Percentiles rank a stretch among this genome's conserved stretches.
These are phyloP conservation scores for Actinomortierella ambigua DNA, from an alignment of 371 early-diverging fungal species.

Conservation along the genomic window DNA sequence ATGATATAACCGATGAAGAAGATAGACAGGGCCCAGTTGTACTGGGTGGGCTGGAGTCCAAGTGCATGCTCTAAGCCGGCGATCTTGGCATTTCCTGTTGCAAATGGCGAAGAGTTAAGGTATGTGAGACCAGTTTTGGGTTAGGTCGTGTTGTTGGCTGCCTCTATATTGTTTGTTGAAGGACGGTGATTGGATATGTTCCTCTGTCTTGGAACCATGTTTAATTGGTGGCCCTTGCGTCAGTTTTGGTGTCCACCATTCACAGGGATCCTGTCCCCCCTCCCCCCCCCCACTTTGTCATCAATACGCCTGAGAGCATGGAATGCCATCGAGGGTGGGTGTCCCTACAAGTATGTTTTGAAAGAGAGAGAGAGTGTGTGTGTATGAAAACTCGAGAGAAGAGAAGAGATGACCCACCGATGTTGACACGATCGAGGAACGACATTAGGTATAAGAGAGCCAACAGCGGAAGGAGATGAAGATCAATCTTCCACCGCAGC, in stretches of 20 bases:
- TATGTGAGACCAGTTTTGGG: no score
- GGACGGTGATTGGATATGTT: no score
- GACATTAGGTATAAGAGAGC: slow-evolving; percentile 56
- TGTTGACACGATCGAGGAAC: slow-evolving; percentile 60
- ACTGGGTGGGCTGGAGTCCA: slow-evolving; percentile 47
- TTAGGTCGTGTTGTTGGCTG: no score
- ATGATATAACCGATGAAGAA: slow-evolving; percentile 66
- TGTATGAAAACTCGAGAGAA: background rate
- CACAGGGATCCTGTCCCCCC: no score
- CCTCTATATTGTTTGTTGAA: no score
- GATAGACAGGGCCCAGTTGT: slow-evolving; percentile 59
- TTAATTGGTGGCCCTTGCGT: no score
- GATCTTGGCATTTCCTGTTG: slow-evolving; percentile 57
- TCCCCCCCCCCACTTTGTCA: no score
- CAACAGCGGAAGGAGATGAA: slow-evolving; percentile 49
- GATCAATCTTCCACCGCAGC: slow-evolving; percentile 50
- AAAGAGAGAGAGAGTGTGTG: background rate
- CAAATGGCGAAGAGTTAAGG: no score
- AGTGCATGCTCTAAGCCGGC: slow-evolving; percentile 53
- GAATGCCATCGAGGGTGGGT: background rate
- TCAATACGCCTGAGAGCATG: no score
- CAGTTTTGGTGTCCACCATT: no score
- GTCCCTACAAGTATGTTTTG: background rate
- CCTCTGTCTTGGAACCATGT: no score
- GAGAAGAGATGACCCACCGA: slow-evolving; percentile 34